phyloP scores from a whole-genome alignment of 176 grass and related monocot genomes.

The Phoenix dactylifera region DNA sequence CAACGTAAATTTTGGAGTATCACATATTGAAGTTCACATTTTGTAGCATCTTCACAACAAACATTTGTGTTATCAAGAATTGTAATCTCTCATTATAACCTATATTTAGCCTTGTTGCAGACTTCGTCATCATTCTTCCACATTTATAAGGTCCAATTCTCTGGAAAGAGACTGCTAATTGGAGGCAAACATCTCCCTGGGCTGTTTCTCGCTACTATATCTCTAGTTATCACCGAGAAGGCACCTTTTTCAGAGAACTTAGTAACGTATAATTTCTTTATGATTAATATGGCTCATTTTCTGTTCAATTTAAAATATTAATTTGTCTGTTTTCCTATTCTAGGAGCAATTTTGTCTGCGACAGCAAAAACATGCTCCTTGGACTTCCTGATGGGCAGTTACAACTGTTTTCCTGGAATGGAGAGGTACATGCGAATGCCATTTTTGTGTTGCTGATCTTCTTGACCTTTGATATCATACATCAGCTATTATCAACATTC shows the following conservation, averaged over 20 bases:
- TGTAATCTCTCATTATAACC: no score
- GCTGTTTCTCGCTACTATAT: conserved; percentile 53
- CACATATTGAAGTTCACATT: no score
- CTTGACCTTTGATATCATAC: conserved; percentile 24
- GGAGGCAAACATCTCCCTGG: conserved; percentile 69
- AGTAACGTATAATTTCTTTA: conserved; percentile 50
- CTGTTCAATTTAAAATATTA: not conserved
- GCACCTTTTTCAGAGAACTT: conserved; percentile 58
- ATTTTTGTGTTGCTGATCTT: conserved; percentile 26
- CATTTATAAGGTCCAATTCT: conserved; percentile 81
- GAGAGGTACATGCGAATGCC: conserved; percentile 71
- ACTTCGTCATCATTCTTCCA: conserved; percentile 64
- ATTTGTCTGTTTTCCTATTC: conserved; percentile 1
- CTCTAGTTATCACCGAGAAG: conserved; percentile 62
- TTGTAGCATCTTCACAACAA: no score
- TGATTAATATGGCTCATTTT: not conserved
- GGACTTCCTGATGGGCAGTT: conserved; percentile 85
- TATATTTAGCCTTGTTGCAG: conserved; percentile 31
- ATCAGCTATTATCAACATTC: not conserved
- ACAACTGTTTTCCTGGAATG: conserved; percentile 84
- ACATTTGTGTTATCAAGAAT: no score
- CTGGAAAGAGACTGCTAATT: conserved; percentile 70
- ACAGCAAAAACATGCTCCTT: conserved; percentile 79
- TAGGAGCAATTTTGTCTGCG: conserved; percentile 92
- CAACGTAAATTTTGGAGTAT: no score